Evolutionary conservation across 2,329 filamentous ascomycete species (phyloP).

Genomic region (Biscogniauxia marginata): DNA sequence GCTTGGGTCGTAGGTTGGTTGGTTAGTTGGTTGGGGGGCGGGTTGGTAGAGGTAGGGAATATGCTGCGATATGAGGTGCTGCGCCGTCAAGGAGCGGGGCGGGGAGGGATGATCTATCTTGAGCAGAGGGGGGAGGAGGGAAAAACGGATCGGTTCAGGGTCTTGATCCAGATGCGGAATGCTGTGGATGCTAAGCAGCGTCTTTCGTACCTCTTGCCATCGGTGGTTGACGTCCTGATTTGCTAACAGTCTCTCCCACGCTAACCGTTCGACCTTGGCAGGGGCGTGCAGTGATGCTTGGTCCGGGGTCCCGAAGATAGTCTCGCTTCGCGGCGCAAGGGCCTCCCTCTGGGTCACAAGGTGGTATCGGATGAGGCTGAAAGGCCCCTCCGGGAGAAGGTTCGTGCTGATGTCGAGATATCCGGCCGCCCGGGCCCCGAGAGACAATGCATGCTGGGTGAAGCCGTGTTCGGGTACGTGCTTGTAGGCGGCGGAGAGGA

Average conservation of each 20-base stretch:
- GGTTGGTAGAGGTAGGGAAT: not conserved
- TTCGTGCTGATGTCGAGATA: constrained; percentile 85
- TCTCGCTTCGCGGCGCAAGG: constrained; percentile 44
- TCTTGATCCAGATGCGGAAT: too few relatives aligned
- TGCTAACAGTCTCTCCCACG: constrained; percentile 73
- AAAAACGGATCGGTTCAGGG: not conserved
- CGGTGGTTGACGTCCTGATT: constrained; percentile 71
- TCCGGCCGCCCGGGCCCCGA: constrained; percentile 79
- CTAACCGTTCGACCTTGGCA: constrained; percentile 66
- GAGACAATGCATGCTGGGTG: constrained; percentile 67
- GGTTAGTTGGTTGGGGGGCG: not conserved
- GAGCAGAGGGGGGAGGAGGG: not conserved
- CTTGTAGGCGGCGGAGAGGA: constrained; percentile 76
- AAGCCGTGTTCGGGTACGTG: constrained; percentile 85
- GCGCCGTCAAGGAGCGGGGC: not conserved
- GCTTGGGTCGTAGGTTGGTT: not conserved
- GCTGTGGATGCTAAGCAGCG: too few relatives aligned
- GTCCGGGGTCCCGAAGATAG: constrained; percentile 37
- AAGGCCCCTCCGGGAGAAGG: constrained; percentile 75
- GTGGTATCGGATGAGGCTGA: constrained; percentile 79
- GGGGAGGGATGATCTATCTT: not conserved
- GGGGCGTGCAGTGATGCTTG: constrained; percentile 47
- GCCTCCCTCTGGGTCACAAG: constrained; percentile 64
- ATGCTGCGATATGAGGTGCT: not conserved
- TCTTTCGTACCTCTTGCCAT: constrained; percentile 82